A percentile compares a stretch with the other conserved stretches of the same genome.
phyloP scores from a whole-genome alignment of 192 early-diverging fungal genomes.

The Rhizophlyctis rosea region DNA sequence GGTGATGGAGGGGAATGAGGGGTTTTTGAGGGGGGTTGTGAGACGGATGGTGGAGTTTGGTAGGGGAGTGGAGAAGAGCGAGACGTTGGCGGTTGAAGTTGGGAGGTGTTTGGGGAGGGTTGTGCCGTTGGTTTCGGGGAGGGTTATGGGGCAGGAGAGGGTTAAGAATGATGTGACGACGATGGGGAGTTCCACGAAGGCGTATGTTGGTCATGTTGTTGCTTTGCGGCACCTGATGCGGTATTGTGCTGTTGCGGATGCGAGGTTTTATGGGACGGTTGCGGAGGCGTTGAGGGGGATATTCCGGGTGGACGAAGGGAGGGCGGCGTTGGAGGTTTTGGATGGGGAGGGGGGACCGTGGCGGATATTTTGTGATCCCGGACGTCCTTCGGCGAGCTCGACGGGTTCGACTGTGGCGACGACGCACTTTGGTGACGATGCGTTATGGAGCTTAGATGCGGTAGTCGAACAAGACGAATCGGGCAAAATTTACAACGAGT shows the following conservation, averaged over 20 bases:
- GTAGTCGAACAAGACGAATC: neutral
- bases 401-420: no score
- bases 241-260: constrained; percentile 11
- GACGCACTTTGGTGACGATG: no score
- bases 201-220: neutral
- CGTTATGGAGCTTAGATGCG: no score
- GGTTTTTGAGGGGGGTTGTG: neutral
- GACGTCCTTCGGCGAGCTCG: no score
- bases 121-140: neutral
- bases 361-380: no score
- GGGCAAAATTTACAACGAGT: constrained; percentile 2
- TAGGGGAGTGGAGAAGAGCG: neutral
- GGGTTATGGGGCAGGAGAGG: neutral
- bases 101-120: constrained; percentile 9
- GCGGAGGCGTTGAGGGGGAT: constrained; percentile 1
- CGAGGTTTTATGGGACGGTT: constrained; percentile 1
- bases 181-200: neutral
- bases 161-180: neutral
- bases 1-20: neutral
- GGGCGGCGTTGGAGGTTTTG: constrained; percentile 6
- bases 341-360: no score
- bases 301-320: no score
- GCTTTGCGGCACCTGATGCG: constrained; percentile 6
- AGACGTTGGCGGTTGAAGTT: neutral
- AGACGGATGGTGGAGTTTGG: constrained; percentile 6